Evolutionary conservation across 805 yeast species (phyloP), one percentile per base, ranked within the genome.

Genomic region (Wickerhamomyces subpelliculosus): DNA sequence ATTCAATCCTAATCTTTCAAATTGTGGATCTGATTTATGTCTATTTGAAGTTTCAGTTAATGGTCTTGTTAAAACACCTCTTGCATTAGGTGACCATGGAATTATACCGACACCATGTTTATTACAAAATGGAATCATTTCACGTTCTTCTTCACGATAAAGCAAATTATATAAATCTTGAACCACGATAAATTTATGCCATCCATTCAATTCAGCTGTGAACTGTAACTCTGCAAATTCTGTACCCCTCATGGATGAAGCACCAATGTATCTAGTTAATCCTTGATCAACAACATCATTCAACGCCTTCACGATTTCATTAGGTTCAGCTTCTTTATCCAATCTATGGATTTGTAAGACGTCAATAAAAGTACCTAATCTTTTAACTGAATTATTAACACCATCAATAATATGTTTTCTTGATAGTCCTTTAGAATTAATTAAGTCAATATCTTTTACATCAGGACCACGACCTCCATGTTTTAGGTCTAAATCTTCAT

Each of bases 81-180:
- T 59, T 4, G 76, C 78, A 40, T 65, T 55, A 25, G 81, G 81
- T 11, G 78, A 68, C 75, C 76, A 78, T 5, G 82, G 82, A 37
- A 75, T 68, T 12, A 75, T 36, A 2, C 77, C 79, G 25, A 78
- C 68, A 7, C 69, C 69, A 17, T 69, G 68, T 26, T 56, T 59
- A 16, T 68, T 56, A 43, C 78, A 72, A 52, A 60, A 78, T 26
- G 72, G 74, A 43, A 66, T 69, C 69, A 76, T 60, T 50, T 78
- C 84, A 14, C 77, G 57, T 52, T 78, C 84, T 43, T 77, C 82
- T 50, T 77, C 81, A 9, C 84, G 60, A 47, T 72, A 62, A 4
- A 77, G 40, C 40, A 76, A 58, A 47, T 74, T 75, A 52, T 75
- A 73, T 51, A 59, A 70, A 40, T 72, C 67, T 56, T 78, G 83